Evolutionary conservation across 1,284 basidiomycete species (phyloP).

Genomic region (Leccinum discolor): DNA sequence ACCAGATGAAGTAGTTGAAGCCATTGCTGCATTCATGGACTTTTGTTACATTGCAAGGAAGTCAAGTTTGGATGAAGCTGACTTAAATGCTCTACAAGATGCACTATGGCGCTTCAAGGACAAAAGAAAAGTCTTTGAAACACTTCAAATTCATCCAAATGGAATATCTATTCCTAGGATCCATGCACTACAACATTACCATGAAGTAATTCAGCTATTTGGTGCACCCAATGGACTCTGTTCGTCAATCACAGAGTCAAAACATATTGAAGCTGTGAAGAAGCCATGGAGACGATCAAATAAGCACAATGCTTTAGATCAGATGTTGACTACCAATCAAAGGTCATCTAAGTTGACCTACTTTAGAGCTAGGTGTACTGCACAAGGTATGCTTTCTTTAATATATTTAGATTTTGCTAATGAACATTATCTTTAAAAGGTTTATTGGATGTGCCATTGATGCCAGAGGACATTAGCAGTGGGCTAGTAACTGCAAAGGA

Average conservation of each 20-base stretch:
- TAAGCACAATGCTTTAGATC: background rate
- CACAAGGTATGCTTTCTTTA: background rate
- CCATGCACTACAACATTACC: background rate
- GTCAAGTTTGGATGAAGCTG: background rate
- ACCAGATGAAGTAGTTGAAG: background rate
- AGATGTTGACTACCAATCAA: background rate
- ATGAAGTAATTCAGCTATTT: background rate
- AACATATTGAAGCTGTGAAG: background rate
- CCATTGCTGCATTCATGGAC: background rate
- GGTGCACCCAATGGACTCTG: background rate
- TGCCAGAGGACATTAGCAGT: background rate
- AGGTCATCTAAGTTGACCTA: background rate
- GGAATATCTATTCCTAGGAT: background rate
- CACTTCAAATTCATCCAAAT: background rate
- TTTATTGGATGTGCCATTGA: background rate
- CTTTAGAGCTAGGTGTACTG: background rate
- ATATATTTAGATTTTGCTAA: background rate
- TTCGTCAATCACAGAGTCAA: background rate
- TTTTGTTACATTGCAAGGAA: conserved; percentile 5
- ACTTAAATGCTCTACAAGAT: background rate
- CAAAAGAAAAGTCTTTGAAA: background rate
- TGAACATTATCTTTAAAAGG: background rate
- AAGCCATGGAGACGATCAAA: background rate
- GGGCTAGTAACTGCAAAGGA: background rate
- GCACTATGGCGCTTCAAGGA: background rate